Evolutionary conservation across 176 grass and related monocot species (phyloP).

Genomic region (Oryza glumipatula): DNA sequence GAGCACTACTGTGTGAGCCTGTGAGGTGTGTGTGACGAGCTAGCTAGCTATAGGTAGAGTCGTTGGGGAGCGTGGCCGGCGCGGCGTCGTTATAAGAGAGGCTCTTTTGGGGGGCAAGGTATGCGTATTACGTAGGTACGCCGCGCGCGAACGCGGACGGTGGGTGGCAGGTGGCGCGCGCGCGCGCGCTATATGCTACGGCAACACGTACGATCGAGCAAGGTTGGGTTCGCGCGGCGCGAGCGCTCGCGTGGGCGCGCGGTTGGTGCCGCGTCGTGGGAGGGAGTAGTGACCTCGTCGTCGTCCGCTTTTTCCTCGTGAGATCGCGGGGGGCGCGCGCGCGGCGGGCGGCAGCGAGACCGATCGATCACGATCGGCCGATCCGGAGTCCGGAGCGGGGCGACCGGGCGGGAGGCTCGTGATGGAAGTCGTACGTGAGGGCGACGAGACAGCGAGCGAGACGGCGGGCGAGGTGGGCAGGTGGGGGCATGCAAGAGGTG

Average conservation of each 20-base stretch:
- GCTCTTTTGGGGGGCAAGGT: background rate
- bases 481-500: no score
- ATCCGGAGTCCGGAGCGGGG: no score
- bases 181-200: background rate
- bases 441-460: no score
- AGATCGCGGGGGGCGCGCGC: no score
- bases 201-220: background rate
- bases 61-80: background rate
- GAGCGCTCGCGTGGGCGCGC: background rate
- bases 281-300: no score
- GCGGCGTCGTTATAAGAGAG: slow-evolving; percentile 26
- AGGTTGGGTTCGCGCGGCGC: no score
- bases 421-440: no score
- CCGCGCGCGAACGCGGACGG: background rate
- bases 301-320: no score
- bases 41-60: background rate
- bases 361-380: no score
- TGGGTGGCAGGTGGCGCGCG: slow-evolving; percentile 14
- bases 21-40: background rate
- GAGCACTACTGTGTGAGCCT: background rate
- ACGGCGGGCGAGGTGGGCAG: no score
- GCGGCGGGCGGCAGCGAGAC: no score
- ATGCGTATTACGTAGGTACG: background rate
- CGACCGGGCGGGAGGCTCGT: no score
- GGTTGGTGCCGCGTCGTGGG: slow-evolving; percentile 28